Evolutionary conservation across 1,284 basidiomycete species (phyloP), one percentile per base, ranked within the genome.

Genomic region (Kwoniella shivajii): DNA sequence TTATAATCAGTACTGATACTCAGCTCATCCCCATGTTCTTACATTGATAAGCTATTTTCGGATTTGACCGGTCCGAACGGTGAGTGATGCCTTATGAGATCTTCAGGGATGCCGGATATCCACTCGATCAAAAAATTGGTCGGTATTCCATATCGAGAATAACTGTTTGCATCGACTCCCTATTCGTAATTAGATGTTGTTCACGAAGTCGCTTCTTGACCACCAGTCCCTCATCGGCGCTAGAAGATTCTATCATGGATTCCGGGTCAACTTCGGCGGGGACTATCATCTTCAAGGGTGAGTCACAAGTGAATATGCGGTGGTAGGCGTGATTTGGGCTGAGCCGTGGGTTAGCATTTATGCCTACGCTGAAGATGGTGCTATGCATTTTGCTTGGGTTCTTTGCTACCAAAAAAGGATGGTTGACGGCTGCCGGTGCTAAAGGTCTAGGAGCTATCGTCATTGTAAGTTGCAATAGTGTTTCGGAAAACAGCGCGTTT

Each of bases 241-340:
- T 34, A 34, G 9, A 7, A 10, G 36, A 6, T 22, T 10, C 45
- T 18, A 13, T n/a, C n/a, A n/a, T n/a, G n/a, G n/a, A n/a, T n/a
- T n/a, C 31, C 29, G 64, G 60, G 61, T 51, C 56, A 16, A 50
- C 63, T 6, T 26, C 54, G 6, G 61, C 71, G 3, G 73, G 73
- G 0, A 60, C 58, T 37, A 72, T 73, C 49, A 75, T 75, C 45
- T 75, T 74, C 60, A 73, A 73, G 65, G 73, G 73, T 73, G 24
- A 26, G 67, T 60, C 36, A 14, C 4, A 33, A n/a, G 34, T 22
- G 10, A 33, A 10, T 14, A 18, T 6, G 37, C 16, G 33, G 41
- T 18, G 45, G 20, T 14, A 14, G 22, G 14, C 36, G 18, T 30
- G 16, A 27, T 20, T 4, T 42, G n/a, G 38, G n/a, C n/a, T 10